A percentile compares a stretch with the other conserved stretches of the same genome.
These are phyloP conservation scores for Cladosporium cucumerinum DNA, from an alignment of 2,329 filamentous ascomycete species.

Conservation along the genomic window DNA sequence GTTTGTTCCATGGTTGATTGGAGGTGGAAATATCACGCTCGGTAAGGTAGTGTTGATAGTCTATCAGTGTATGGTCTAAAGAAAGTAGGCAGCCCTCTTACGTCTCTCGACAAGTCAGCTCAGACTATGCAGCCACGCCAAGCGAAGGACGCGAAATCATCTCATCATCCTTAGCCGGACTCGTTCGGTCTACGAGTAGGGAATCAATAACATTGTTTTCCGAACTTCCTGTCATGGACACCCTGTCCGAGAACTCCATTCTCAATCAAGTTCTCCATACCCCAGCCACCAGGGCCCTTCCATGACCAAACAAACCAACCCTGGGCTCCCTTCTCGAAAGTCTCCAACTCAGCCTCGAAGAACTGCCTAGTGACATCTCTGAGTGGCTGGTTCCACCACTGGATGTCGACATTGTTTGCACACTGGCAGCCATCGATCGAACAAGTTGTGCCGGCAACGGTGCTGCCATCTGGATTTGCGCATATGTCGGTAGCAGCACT, in stretches of 20 bases:
- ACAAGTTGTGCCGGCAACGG: conserved; percentile 33
- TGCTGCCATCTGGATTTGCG: conserved; percentile 41
- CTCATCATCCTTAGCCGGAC: neutral
- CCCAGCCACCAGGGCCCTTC: conserved; percentile 42
- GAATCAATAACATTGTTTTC: conserved; percentile 23
- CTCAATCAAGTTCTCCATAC: conserved; percentile 39
- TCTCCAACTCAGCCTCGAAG: conserved; percentile 45
- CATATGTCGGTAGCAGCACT: conserved; percentile 44
- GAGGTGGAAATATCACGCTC: neutral
- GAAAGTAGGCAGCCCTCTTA: neutral
- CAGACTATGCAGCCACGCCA: neutral
- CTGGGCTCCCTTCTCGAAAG: conserved; percentile 39
- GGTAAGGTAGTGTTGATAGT: neutral
- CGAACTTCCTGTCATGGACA: conserved; percentile 33
- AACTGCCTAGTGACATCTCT: conserved; percentile 38
- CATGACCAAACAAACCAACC: conserved; percentile 47
- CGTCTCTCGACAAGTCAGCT: neutral
- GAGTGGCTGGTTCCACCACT: conserved; percentile 37
- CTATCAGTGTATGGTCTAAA: neutral
- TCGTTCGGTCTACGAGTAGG: neutral
- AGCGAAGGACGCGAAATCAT: neutral
- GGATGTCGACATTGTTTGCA: conserved; percentile 35
- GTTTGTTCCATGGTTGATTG: neutral
- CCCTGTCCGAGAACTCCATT: conserved; percentile 41
- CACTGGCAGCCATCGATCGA: conserved; percentile 38